These are phyloP conservation scores for Trichomonas tenax DNA, from an alignment of 208 protist species.

Conservation along the genomic window DNA sequence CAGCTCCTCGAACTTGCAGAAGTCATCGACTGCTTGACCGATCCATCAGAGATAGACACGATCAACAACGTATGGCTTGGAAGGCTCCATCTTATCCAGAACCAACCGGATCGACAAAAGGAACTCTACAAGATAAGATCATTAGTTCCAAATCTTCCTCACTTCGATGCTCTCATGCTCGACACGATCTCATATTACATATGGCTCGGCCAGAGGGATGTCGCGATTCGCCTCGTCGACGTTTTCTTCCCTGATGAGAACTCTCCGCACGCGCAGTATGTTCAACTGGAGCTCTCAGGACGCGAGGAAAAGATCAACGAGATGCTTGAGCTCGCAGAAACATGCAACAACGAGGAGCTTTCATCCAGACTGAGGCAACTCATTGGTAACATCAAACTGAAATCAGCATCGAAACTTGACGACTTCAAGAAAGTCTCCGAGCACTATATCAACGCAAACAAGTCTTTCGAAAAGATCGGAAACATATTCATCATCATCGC, in stretches of 20 bases:
- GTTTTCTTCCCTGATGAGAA: not conserved
- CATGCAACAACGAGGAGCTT: not conserved
- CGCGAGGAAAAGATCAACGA: conserved; percentile 2
- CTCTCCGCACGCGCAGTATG: not conserved
- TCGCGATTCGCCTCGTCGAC: not conserved
- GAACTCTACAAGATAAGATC: not conserved
- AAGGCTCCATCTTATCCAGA: not conserved
- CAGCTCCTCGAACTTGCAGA: not conserved
- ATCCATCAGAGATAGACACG: not conserved
- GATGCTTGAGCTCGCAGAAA: not conserved
- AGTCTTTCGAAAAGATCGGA: not conserved
- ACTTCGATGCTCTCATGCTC: not conserved
- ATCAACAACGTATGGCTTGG: not conserved
- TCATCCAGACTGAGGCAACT: not conserved
- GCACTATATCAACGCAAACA: not conserved
- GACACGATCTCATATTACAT: conserved; percentile 13
- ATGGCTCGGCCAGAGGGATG: not conserved
- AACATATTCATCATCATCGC: not conserved
- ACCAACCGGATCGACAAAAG: not conserved
- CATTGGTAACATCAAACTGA: not conserved
- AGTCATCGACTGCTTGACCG: not conserved
- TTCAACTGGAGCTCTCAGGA: not conserved
- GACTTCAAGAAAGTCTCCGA: not conserved
- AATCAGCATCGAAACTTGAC: not conserved
- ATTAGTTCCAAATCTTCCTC: not conserved